phyloP scores from a whole-genome alignment of 257 asterid species.

The Gynochthodes officinalis region DNA sequence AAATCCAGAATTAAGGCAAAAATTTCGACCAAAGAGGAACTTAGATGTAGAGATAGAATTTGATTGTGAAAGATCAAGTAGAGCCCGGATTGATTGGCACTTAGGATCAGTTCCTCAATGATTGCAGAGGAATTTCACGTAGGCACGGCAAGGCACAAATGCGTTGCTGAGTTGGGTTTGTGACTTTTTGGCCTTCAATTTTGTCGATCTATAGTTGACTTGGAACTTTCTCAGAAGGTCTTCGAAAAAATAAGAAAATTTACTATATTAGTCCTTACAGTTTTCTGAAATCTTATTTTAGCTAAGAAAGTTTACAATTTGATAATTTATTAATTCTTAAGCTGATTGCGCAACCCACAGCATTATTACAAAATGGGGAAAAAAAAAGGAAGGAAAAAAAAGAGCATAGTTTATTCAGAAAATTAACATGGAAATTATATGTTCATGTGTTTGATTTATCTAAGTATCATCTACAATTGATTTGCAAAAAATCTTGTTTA shows the following conservation, averaged over 20 bases:
- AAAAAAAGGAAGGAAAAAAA: too few species aligned
- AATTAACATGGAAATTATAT: too few species aligned
- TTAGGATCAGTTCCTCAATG: not conserved
- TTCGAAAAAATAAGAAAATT: not conserved
- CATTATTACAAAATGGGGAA: too few species aligned
- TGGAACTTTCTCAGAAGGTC: not conserved
- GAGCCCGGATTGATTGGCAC: not conserved
- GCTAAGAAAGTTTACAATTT: too few species aligned
- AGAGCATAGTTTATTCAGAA: too few species aligned
- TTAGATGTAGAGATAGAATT: not conserved
- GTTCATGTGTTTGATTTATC: too few species aligned
- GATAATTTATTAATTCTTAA: too few species aligned
- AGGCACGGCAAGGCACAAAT: not conserved
- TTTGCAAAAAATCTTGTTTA: too few species aligned
- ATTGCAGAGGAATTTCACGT: not conserved
- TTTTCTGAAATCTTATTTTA: too few species aligned
- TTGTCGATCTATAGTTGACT: constrained; percentile 1
- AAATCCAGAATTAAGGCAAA: not conserved
- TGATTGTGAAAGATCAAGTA: not conserved
- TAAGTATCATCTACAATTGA: too few species aligned
- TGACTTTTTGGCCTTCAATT: not conserved
- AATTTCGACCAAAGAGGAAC: not conserved
- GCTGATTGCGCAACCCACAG: too few species aligned
- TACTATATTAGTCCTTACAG: too few species aligned
- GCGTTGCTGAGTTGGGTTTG: not conserved